A percentile compares a stretch with the other conserved stretches of the same genome.
Conservation (phyloP, 257 asterid genomes). For the Striga asiatica region DNA sequence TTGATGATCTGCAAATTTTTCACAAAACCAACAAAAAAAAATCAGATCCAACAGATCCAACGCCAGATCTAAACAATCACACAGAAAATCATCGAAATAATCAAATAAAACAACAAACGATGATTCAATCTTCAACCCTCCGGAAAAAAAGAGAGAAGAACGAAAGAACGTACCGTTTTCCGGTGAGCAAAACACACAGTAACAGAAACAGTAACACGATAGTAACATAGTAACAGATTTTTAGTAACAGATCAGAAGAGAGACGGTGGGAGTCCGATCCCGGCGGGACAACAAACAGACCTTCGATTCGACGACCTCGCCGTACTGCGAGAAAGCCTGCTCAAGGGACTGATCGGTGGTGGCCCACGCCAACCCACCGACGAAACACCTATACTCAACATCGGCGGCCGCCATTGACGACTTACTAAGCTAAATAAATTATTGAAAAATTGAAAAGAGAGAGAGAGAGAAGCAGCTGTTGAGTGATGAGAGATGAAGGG, state of each 20-base stretch:
- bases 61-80: neutral
- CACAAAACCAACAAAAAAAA: neutral
- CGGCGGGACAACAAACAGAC: neutral
- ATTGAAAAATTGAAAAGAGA: neutral
- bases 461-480: too few relatives aligned
- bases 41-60: neutral
- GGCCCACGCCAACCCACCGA: conserved; percentile 93
- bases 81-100: neutral
- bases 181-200: conserved; percentile 34
- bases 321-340: neutral
- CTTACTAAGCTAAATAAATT: neutral
- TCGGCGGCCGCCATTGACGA: conserved; percentile 41
- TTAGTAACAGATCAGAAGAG: conserved; percentile 11
- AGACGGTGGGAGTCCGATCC: neutral
- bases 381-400: conserved; percentile 75
- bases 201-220: conserved; percentile 14
- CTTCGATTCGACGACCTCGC: neutral
- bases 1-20: conserved; percentile 30
- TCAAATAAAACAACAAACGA: neutral
- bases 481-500: neutral
- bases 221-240: neutral
- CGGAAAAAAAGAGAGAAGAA: neutral
- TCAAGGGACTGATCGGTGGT: conserved; percentile 36
- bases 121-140: neutral
- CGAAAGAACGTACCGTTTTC: neutral